Conservation (phyloP, 176 grass and related monocot genomes). For the Alopecurus myosuroides region DNA sequence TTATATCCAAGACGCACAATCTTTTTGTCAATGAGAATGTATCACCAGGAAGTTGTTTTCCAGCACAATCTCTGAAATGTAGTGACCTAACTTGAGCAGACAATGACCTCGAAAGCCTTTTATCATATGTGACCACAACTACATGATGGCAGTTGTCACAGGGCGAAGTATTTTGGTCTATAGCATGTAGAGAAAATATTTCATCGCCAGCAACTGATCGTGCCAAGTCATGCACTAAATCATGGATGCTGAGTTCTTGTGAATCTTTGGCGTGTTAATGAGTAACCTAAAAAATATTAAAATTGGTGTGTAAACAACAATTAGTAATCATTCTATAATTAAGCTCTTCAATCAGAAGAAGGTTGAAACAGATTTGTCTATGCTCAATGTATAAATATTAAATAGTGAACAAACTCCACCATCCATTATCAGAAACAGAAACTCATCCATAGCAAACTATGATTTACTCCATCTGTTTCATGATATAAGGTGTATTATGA, state of each 20-base stretch:
- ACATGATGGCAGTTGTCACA: not conserved
- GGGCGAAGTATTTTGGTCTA: not conserved
- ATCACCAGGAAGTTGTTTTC: not conserved
- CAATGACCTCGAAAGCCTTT: not conserved
- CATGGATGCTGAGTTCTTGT: not conserved
- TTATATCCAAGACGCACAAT: not conserved
- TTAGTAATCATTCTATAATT: not conserved
- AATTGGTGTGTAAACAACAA: not conserved
- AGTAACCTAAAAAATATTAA: not conserved
- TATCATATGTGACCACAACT: conserved; percentile 10
- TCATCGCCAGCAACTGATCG: not conserved
- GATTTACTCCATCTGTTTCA: not conserved
- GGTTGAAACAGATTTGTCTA: not conserved
- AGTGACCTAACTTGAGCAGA: not conserved
- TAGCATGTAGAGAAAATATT: not conserved
- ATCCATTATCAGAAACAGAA: not conserved
- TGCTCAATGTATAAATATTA: not conserved
- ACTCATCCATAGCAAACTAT: not conserved
- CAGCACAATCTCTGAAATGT: not conserved
- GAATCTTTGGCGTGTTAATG: not conserved
- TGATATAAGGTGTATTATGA: not conserved
- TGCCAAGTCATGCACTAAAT: conserved; percentile 9
- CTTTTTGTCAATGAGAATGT: not conserved
- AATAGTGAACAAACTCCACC: not conserved
- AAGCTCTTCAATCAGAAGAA: not conserved